Percentiles rank a stretch among this genome's conserved stretches.
Conservation (phyloP, 1,139 yeast genomes). For the Taphrina sp. region DNA sequence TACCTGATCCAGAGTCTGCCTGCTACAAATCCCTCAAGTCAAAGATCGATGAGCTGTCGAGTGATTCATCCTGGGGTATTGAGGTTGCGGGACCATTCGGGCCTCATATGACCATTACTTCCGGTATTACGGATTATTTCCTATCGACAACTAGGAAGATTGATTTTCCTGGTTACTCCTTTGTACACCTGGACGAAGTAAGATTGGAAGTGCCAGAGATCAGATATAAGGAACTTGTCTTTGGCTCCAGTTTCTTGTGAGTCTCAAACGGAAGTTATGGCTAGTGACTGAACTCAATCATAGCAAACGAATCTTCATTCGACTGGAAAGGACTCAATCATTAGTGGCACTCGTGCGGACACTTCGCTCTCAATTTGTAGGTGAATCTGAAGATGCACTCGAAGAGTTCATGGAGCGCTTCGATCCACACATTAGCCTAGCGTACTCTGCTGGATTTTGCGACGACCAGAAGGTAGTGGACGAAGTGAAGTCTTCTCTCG, state of each 20-base stretch:
- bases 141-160: slow-evolving; percentile 8
- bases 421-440: slow-evolving; percentile 28
- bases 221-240: slow-evolving; percentile 13
- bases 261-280: neutral
- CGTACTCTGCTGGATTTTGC: slow-evolving; percentile 21
- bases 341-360: slow-evolving; percentile 10
- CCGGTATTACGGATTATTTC: slow-evolving; percentile 11
- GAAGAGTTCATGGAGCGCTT: slow-evolving; percentile 19
- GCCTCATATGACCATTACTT: slow-evolving; percentile 32
- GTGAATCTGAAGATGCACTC: slow-evolving; percentile 1
- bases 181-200: slow-evolving; percentile 1
- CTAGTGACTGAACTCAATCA: neutral
- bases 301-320: slow-evolving; percentile 22
- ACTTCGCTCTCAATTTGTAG: slow-evolving; percentile 10
- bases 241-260: slow-evolving; percentile 16
- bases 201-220: neutral
- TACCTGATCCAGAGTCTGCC: slow-evolving; percentile 8
- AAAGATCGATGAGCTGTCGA: slow-evolving; percentile 2
- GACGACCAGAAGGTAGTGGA: neutral
- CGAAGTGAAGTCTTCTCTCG: neutral
- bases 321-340: slow-evolving; percentile 8
- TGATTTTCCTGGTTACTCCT: slow-evolving; percentile 12
- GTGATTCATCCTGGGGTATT: slow-evolving; percentile 5
- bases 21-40: neutral
- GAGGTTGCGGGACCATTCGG: slow-evolving; percentile 14